A percentile compares a stretch with the other conserved stretches of the same genome.
Evolutionary conservation across 2,329 filamentous ascomycete species (phyloP).

Genomic region (Amylocarpus encephaloides): DNA sequence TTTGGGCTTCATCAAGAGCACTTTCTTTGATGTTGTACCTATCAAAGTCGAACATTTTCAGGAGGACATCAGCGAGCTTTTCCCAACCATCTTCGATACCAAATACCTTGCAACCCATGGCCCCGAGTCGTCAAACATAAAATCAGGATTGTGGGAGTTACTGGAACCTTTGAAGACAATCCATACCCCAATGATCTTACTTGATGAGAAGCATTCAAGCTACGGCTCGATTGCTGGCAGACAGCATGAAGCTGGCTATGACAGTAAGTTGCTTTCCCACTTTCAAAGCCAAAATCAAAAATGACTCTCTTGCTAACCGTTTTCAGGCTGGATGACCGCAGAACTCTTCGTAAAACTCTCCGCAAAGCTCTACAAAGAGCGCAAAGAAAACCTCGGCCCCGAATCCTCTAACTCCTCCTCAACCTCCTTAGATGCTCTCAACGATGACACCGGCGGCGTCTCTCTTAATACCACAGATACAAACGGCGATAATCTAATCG

Average conservation of each 20-base stretch:
- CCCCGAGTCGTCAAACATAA: conserved; percentile 34
- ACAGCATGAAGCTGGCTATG: conserved; percentile 54
- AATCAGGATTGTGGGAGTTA: conserved; percentile 42
- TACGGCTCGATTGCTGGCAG: conserved; percentile 20
- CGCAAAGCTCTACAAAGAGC: conserved; percentile 19
- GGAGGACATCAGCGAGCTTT: conserved; percentile 40
- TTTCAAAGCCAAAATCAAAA: neutral
- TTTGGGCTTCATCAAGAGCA: conserved; percentile 56
- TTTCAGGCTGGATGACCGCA: conserved; percentile 37
- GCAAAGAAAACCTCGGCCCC: conserved; percentile 6
- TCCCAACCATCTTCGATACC: conserved; percentile 50
- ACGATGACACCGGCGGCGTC: conserved; percentile 1
- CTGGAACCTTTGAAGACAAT: conserved; percentile 37
- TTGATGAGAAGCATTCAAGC: conserved; percentile 31
- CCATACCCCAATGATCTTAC: conserved; percentile 37
- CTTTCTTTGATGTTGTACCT: conserved; percentile 54
- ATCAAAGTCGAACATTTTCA: conserved; percentile 47
- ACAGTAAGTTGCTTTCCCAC: conserved; percentile 40
- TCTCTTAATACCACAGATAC: neutral
- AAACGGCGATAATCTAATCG: neutral
- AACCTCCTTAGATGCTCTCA: neutral
- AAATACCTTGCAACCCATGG: conserved; percentile 47
- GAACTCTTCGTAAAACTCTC: conserved; percentile 35
- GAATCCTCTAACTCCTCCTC: neutral
- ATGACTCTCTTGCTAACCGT: neutral